Evolutionary conservation across 768 basidiomycete genomes (phyloP).

Genomic region (Boletus rex-veris): DNA sequence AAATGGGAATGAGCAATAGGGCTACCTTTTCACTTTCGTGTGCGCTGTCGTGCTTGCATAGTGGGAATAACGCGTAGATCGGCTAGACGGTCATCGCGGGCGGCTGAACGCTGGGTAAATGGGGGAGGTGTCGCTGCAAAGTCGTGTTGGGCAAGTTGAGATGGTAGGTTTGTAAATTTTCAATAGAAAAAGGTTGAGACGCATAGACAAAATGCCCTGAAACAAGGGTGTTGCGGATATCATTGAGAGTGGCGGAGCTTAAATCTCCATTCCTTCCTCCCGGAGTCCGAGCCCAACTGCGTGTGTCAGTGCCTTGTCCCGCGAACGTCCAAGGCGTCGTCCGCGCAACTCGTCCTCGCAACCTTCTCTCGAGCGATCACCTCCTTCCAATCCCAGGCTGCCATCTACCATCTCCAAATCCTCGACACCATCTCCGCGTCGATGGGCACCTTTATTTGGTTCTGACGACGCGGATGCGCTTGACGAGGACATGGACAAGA

Average conservation of each 20-base stretch:
- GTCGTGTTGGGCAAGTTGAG: too few species aligned
- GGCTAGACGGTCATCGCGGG: background rate
- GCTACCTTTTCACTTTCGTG: background rate
- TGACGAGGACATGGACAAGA: conserved; percentile 21
- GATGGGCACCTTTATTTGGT: background rate
- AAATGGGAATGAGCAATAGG: background rate
- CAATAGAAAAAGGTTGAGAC: background rate
- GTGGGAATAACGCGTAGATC: background rate
- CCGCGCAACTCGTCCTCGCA: conserved; percentile 13
- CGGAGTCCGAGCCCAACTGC: background rate
- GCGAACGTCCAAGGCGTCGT: conserved; percentile 16
- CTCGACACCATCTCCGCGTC: background rate
- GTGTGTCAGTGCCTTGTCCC: conserved; percentile 15
- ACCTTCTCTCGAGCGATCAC: conserved; percentile 3
- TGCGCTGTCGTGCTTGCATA: background rate
- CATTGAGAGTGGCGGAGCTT: background rate
- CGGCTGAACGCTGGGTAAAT: too few species aligned
- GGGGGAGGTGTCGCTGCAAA: conserved; percentile 2
- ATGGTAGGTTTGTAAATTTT: background rate
- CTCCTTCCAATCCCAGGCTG: background rate
- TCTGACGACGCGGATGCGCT: background rate
- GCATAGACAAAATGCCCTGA: background rate
- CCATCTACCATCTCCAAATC: conserved; percentile 23
- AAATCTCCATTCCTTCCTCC: conserved; percentile 18
- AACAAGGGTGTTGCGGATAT: background rate